Evolutionary conservation across 306 rosid species (phyloP).

Genomic region (Cyclanthera cordifolia): DNA sequence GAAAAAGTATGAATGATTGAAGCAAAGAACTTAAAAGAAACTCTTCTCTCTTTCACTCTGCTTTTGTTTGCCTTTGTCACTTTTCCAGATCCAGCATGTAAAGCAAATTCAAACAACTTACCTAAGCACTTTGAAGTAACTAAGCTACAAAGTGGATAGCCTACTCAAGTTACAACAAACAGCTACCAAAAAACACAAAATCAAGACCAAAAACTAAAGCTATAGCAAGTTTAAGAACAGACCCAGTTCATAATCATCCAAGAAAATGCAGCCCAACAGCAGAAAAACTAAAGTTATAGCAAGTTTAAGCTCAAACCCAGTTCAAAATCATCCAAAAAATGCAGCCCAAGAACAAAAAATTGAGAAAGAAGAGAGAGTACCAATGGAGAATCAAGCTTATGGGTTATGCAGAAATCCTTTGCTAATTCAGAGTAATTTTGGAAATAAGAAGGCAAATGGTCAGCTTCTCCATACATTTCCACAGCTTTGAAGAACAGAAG

Average conservation of each 20-base stretch:
- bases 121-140: slow-evolving; percentile 1
- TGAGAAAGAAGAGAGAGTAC: slow-evolving; percentile 19
- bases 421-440: slow-evolving; percentile 55
- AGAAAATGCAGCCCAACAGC: neutral
- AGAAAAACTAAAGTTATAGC: neutral
- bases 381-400: slow-evolving; percentile 48
- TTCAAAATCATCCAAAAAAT: slow-evolving; percentile 4
- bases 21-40: slow-evolving; percentile 42
- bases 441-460: slow-evolving; percentile 50
- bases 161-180: neutral
- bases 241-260: slow-evolving; percentile 4
- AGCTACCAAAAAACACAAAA: neutral
- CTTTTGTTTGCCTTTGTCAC: slow-evolving; percentile 17
- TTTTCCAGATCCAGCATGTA: slow-evolving; percentile 52
- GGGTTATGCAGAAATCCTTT: slow-evolving; percentile 64
- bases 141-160: neutral
- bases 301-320: slow-evolving; percentile 3
- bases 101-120: slow-evolving; percentile 42
- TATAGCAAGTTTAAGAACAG: neutral
- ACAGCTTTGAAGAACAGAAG: neutral
- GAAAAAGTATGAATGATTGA: slow-evolving; percentile 29
- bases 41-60: slow-evolving; percentile 20
- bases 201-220: neutral
- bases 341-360: neutral
- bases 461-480: slow-evolving; percentile 83